Conservation (phyloP, 257 asterid species). For the Cinchona pubescens region DNA sequence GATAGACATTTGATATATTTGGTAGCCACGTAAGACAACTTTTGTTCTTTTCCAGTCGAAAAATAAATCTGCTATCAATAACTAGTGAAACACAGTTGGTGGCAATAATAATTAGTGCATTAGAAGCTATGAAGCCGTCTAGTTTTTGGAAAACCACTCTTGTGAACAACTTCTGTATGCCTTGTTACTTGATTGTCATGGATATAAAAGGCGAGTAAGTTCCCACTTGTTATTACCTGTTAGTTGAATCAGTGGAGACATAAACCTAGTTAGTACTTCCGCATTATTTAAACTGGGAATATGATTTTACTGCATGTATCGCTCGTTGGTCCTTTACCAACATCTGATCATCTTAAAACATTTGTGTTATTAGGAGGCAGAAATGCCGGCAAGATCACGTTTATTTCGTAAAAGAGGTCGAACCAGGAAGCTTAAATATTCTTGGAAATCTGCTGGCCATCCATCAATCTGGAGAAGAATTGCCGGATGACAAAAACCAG, state of each 20-base stretch:
- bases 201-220: neutral
- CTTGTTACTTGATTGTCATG: neutral
- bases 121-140: neutral
- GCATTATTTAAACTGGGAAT: neutral
- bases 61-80: neutral
- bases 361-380: conserved; percentile 41
- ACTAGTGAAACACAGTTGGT: neutral
- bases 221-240: neutral
- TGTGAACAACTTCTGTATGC: neutral
- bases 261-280: neutral
- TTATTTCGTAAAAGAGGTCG: conserved; percentile 88
- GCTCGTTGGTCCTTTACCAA: neutral
- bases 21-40: neutral
- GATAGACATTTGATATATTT: neutral
- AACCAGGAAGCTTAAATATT: conserved; percentile 80
- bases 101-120: neutral
- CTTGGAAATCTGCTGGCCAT: conserved; percentile 96
- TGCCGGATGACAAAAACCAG: conserved; percentile 80
- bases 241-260: neutral
- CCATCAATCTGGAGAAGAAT: conserved; percentile 96
- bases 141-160: neutral
- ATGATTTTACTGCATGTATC: neutral
- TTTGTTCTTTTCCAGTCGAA: neutral
- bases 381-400: conserved; percentile 65
- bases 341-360: conserved; percentile 8